These are phyloP conservation scores for Turnera subulata DNA, from an alignment of 345 rosid genomes.

Conservation along the genomic window DNA sequence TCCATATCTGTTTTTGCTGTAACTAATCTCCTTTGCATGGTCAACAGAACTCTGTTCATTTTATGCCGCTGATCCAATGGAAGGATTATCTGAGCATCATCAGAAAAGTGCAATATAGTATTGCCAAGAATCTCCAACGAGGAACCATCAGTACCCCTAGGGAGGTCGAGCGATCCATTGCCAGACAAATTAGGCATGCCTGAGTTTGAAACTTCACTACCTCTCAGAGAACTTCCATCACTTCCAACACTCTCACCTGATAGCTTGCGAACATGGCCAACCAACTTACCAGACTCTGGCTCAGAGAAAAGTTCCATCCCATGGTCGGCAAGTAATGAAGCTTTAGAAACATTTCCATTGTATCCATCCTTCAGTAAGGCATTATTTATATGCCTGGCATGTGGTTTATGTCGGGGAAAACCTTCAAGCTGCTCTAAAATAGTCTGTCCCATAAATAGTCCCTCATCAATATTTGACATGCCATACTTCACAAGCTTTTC, in stretches of 20 bases:
- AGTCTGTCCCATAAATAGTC: slow-evolving; percentile 88
- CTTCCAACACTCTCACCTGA: slow-evolving; percentile 73
- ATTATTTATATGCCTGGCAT: slow-evolving; percentile 46
- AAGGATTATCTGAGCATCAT: slow-evolving; percentile 62
- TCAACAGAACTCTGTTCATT: slow-evolving; percentile 65
- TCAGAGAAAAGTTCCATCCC: slow-evolving; percentile 64
- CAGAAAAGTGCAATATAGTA: slow-evolving; percentile 34
- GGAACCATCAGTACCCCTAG: slow-evolving; percentile 44
- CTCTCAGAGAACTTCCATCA: slow-evolving; percentile 59
- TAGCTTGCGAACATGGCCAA: slow-evolving; percentile 56
- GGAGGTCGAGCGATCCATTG: slow-evolving; percentile 55
- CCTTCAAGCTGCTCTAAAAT: slow-evolving; percentile 93
- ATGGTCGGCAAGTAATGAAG: slow-evolving; percentile 39
- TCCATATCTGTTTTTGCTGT: slow-evolving; percentile 96
- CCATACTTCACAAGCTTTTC: slow-evolving; percentile 84
- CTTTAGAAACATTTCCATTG: slow-evolving; percentile 58
- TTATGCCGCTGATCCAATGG: slow-evolving; percentile 81
- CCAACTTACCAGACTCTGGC: slow-evolving; percentile 43
- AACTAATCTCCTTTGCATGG: slow-evolving; percentile 72
- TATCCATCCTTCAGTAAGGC: slow-evolving; percentile 35
- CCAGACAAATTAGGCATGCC: slow-evolving; percentile 56
- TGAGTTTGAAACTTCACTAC: slow-evolving; percentile 60
- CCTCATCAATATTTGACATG: slow-evolving; percentile 92
- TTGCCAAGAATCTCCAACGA: slow-evolving; percentile 36
- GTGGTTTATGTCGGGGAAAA: slow-evolving; percentile 61